Conservation (phyloP, 1,284 basidiomycete species). For the Microbotryum silenes-acaulis region DNA sequence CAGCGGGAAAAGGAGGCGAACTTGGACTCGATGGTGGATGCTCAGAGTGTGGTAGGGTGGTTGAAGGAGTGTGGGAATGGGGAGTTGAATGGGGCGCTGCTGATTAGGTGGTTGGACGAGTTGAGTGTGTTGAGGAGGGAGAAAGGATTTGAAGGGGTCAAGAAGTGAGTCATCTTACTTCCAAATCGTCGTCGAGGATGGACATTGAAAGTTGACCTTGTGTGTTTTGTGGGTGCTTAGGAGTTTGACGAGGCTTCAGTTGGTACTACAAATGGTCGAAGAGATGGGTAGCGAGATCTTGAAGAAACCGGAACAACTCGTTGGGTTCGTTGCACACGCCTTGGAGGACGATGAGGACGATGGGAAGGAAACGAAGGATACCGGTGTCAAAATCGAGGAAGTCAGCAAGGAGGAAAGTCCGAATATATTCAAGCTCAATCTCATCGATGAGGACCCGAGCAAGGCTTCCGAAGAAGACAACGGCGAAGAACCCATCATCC, state of each 20-base stretch:
- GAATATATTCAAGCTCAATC: no score
- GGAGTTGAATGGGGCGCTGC: conserved; percentile 63
- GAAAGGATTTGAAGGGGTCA: conserved; percentile 41
- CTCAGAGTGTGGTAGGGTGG: conserved; percentile 56
- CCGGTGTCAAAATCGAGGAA: conserved; percentile 17
- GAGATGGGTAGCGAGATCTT: conserved; percentile 61
- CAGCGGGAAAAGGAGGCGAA: not conserved
- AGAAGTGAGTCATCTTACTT: conserved; percentile 23
- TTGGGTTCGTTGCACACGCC: conserved; percentile 70
- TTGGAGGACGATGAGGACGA: conserved; percentile 37
- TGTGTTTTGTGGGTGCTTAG: conserved; percentile 37
- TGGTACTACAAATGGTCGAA: conserved; percentile 69
- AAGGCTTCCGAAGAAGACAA: conserved; percentile 45
- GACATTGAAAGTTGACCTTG: conserved; percentile 20
- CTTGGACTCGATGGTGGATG: conserved; percentile 60
- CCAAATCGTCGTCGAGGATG: conserved; percentile 35
- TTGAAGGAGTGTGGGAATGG: conserved; percentile 57
- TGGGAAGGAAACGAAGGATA: not conserved
- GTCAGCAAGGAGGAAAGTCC: no score
- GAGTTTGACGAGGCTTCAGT: conserved; percentile 58
- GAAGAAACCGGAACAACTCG: conserved; percentile 59
- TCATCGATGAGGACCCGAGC: conserved; percentile 30
- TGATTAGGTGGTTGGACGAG: conserved; percentile 61
- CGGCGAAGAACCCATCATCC: conserved; percentile 44
- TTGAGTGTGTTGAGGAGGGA: conserved; percentile 49